Evolutionary conservation across 495 filamentous ascomycete genomes (phyloP).

Genomic region (Penicillium tannophilum): DNA sequence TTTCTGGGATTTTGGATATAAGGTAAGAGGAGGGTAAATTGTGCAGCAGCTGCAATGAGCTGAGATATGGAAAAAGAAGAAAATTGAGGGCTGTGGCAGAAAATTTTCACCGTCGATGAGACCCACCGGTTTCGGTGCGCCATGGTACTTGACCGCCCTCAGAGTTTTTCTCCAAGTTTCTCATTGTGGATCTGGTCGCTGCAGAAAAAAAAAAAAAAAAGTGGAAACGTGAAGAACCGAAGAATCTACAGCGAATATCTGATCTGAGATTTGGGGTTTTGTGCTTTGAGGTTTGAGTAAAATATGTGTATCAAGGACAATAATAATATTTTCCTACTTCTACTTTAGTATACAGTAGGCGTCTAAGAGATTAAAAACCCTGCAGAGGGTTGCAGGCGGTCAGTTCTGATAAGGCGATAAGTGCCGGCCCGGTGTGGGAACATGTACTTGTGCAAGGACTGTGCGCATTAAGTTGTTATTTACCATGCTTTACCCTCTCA

Average conservation of each 20-base stretch:
- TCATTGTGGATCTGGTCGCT: conserved; percentile 6
- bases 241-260: not conserved
- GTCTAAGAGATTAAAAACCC: not conserved
- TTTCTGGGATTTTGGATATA: conserved; percentile 1
- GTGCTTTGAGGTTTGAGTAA: too few relatives aligned
- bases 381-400: conserved; percentile 2
- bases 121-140: conserved; percentile 20
- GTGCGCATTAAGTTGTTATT: too few relatives aligned
- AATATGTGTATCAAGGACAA: not conserved
- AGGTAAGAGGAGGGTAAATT: conserved; percentile 4
- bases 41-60: conserved; percentile 28
- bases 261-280: not conserved
- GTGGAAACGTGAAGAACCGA: conserved; percentile 1
- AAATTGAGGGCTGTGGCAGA: conserved; percentile 19
- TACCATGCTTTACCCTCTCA: not conserved
- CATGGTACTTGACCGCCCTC: conserved; percentile 15
- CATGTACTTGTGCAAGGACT: not conserved
- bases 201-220: conserved; percentile 8
- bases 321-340: not conserved
- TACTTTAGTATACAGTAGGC: not conserved
- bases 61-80: conserved; percentile 27
- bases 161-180: conserved; percentile 16
- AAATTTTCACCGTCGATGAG: conserved; percentile 25
- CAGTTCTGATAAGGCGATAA: conserved; percentile 2
- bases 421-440: not conserved